phyloP scores from a whole-genome alignment of 1,284 basidiomycete species.

The Hemileia vastatrix region DNA sequence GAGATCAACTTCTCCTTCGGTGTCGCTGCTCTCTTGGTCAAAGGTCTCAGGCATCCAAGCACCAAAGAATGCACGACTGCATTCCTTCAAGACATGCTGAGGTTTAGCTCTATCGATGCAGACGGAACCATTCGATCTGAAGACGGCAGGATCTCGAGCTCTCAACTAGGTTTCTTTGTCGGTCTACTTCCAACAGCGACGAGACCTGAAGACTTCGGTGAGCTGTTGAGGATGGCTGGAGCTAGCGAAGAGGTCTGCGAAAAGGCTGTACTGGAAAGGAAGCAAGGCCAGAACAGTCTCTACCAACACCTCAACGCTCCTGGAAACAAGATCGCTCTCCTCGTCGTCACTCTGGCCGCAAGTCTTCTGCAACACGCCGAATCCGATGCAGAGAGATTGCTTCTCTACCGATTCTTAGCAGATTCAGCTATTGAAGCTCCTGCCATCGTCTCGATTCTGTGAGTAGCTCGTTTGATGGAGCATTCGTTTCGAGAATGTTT shows the following conservation, averaged over 20 bases:
- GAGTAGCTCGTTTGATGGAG: neutral
- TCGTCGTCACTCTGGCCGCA: slow-evolving; percentile 63
- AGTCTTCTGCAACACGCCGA: slow-evolving; percentile 67
- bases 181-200: slow-evolving; percentile 35
- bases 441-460: slow-evolving; percentile 38
- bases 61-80: slow-evolving; percentile 34
- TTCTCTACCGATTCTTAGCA: slow-evolving; percentile 64
- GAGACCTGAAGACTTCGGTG: slow-evolving; percentile 34
- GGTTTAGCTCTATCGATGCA: slow-evolving; percentile 28
- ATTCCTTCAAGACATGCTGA: slow-evolving; percentile 33
- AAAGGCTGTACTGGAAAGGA: slow-evolving; percentile 50
- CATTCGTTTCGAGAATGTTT: neutral
- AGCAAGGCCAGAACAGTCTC: too few species aligned
- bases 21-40: slow-evolving; percentile 69
- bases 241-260: slow-evolving; percentile 52
- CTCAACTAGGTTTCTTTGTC: slow-evolving; percentile 36
- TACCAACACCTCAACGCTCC: slow-evolving; percentile 54
- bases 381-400: slow-evolving; percentile 67
- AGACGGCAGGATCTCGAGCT: neutral
- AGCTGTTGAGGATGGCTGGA: slow-evolving; percentile 57
- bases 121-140: slow-evolving; percentile 27
- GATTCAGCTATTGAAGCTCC: too few species aligned
- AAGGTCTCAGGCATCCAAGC: slow-evolving; percentile 65
- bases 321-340: slow-evolving; percentile 59
- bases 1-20: slow-evolving; percentile 69